phyloP scores from a whole-genome alignment of 306 rosid genomes.

The Cucumis hystrix region DNA sequence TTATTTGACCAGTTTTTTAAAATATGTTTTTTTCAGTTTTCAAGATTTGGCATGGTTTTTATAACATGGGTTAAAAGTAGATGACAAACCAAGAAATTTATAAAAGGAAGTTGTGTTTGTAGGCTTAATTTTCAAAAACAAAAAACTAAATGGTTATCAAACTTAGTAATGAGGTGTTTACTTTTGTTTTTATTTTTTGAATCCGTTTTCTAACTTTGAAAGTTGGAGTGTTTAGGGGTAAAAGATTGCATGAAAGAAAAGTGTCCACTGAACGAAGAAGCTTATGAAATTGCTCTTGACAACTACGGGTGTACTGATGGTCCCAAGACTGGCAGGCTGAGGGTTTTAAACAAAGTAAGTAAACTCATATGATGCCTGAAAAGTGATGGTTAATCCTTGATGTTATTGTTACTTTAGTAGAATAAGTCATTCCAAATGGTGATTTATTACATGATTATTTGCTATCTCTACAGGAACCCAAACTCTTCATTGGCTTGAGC shows the following conservation, averaged over 20 bases:
- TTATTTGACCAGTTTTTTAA: too few relatives aligned
- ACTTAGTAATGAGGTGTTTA: neutral
- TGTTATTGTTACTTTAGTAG: neutral
- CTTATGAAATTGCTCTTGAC: conserved; percentile 65
- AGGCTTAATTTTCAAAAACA: too few relatives aligned
- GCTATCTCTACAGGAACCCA: conserved; percentile 41
- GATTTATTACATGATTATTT: neutral
- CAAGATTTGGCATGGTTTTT: too few relatives aligned
- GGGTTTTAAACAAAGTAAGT: conserved; percentile 45
- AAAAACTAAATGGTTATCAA: too few relatives aligned
- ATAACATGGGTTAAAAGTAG: too few relatives aligned
- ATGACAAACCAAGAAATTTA: too few relatives aligned
- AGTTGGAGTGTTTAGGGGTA: conserved; percentile 52
- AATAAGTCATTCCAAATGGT: neutral
- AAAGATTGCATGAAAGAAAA: conserved; percentile 50
- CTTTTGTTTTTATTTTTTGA: neutral
- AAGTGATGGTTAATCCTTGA: neutral
- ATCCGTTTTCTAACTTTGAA: neutral
- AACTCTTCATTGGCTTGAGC: conserved; percentile 48
- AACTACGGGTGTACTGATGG: conserved; percentile 71
- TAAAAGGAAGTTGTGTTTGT: too few relatives aligned
- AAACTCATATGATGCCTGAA: conserved; percentile 6
- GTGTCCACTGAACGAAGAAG: conserved; percentile 50
- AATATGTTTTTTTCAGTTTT: too few relatives aligned
- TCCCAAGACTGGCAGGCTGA: conserved; percentile 73